Percentiles rank a stretch among this genome's conserved stretches.
Evolutionary conservation across 345 rosid species (phyloP).

Genomic region (Geranium rotundifolium): DNA sequence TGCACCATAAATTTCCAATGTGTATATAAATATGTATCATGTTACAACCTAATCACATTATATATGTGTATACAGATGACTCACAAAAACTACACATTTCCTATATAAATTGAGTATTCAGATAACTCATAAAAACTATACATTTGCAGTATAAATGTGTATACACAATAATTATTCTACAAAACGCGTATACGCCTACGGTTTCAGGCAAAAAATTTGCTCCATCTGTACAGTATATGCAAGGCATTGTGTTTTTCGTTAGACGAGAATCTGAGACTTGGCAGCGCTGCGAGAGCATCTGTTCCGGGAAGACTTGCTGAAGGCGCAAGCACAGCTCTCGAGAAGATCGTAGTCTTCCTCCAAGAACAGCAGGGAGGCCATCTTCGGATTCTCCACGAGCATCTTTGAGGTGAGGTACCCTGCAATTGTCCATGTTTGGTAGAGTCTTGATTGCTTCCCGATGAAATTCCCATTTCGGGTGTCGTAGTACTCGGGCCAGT

Average conservation of each 20-base stretch:
- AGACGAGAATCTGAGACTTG: conserved; percentile 78
- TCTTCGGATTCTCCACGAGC: conserved; percentile 71
- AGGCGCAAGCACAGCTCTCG: conserved; percentile 81
- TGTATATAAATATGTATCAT: too few relatives aligned
- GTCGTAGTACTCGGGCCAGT: conserved; percentile 93
- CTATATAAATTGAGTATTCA: too few relatives aligned
- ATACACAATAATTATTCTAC: too few relatives aligned
- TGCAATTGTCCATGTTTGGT: conserved; percentile 89
- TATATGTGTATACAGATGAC: too few relatives aligned
- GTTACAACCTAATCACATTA: too few relatives aligned
- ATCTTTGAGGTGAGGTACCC: conserved; percentile 78
- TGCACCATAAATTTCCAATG: too few relatives aligned
- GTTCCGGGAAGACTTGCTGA: conserved; percentile 63
- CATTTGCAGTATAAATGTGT: too few relatives aligned
- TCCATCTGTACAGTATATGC: too few relatives aligned
- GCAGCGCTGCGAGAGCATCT: conserved; percentile 92
- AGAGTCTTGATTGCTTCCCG: conserved; percentile 79
- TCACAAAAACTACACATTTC: too few relatives aligned
- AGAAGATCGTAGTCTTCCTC: conserved; percentile 93
- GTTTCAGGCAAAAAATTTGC: too few relatives aligned
- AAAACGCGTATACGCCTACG: too few relatives aligned
- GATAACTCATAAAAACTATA: too few relatives aligned
- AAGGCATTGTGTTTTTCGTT: conserved; percentile 7
- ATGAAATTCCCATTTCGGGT: conserved; percentile 76
- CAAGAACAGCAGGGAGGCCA: conserved; percentile 74